Percentiles rank a stretch among this genome's conserved stretches.
Evolutionary conservation across 2,329 filamentous ascomycete species (phyloP).

Genomic region (Curvularia verruculosa): DNA sequence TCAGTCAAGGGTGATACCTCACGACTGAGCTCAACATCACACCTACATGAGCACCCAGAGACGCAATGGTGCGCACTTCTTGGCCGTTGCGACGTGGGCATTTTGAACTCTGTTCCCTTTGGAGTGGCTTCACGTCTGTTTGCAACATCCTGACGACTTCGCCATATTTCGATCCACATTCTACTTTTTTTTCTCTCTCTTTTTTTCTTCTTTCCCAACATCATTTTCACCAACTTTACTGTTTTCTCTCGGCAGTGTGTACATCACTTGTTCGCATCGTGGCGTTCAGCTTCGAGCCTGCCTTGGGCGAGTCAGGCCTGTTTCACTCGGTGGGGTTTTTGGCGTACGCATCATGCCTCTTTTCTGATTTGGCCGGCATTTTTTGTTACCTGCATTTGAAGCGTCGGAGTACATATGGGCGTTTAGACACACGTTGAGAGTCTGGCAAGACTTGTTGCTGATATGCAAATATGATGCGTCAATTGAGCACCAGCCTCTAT

Average conservation of each 20-base stretch:
- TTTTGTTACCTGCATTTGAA: constrained; percentile 13
- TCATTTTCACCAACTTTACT: constrained; percentile 26
- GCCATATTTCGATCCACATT: constrained; percentile 21
- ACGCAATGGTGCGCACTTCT: neutral
- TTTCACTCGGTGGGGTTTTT: constrained; percentile 9
- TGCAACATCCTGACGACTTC: constrained; percentile 15
- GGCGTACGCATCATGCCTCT: constrained; percentile 6
- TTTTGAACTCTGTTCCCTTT: constrained; percentile 3
- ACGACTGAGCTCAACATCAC: constrained; percentile 21
- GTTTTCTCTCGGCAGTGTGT: constrained; percentile 18
- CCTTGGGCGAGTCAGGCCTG: neutral
- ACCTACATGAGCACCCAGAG: neutral
- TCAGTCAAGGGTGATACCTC: constrained; percentile 45
- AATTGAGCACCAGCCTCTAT: constrained; percentile 2
- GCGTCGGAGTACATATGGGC: constrained; percentile 17
- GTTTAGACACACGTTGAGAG: constrained; percentile 13
- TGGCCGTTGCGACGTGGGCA: neutral
- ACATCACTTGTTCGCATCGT: constrained; percentile 15
- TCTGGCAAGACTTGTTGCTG: constrained; percentile 1
- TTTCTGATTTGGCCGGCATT: constrained; percentile 9
- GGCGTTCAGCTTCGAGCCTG: constrained; percentile 12
- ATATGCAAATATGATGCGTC: constrained; percentile 6
- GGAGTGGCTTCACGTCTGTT: constrained; percentile 8
- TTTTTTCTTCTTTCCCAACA: constrained; percentile 17
- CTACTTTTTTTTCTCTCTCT: constrained; percentile 14